phyloP scores from a whole-genome alignment of 129 eudicot genomes.

The Helianthus tuberosus region DNA sequence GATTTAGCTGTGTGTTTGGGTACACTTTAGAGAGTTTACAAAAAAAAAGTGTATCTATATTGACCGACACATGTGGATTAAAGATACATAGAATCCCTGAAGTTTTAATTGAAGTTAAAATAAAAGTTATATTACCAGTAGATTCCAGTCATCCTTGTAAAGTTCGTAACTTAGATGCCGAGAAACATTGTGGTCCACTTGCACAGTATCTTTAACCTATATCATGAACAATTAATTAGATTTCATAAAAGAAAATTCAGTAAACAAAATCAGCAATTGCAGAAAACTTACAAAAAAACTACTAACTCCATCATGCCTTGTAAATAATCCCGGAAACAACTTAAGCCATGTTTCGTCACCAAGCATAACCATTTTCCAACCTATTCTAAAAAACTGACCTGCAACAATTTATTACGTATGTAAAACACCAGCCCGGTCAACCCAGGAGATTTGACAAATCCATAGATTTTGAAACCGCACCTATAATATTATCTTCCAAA shows the following conservation, averaged over 20 bases:
- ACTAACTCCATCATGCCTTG: constrained; percentile 91
- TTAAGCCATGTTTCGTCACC: constrained; percentile 99
- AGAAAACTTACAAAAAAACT: constrained; percentile 83
- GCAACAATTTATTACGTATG: constrained; percentile 30
- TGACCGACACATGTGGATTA: not conserved
- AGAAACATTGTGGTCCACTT: constrained; percentile 95
- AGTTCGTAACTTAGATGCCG: constrained; percentile 81
- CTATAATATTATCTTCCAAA: constrained; percentile 83
- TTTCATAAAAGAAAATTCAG: not conserved
- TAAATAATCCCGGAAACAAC: constrained; percentile 77
- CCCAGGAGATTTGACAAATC: not conserved
- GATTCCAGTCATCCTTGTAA: constrained; percentile 72
- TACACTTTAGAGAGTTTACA: too few relatives aligned
- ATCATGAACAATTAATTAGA: not conserved
- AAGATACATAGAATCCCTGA: constrained; percentile 3
- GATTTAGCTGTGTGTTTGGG: not conserved
- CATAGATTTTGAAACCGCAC: constrained; percentile 41
- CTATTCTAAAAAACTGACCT: constrained; percentile 76
- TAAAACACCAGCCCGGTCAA: constrained; percentile 26
- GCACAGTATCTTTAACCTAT: constrained; percentile 92
- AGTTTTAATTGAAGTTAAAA: not conserved
- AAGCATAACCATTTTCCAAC: constrained; percentile 96
- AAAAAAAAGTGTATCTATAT: not conserved
- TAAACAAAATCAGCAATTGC: constrained; percentile 7
- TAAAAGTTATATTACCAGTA: constrained; percentile 53